Evolutionary conservation across 164 flowering plant species (phyloP), one percentile per base, ranked within the genome.

Genomic region (Vitis rotundifolia): DNA sequence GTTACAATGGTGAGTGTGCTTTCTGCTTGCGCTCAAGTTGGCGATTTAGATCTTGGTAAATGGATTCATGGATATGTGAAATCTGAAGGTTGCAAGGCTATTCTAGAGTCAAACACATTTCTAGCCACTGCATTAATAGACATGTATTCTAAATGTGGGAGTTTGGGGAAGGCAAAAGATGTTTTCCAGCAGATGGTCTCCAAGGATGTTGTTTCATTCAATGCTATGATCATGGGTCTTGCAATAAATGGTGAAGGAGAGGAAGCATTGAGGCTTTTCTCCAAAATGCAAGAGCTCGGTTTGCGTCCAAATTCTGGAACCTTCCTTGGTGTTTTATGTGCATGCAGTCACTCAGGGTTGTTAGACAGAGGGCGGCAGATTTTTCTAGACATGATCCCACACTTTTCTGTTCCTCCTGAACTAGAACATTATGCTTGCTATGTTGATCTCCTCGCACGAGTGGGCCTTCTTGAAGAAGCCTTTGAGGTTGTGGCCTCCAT

Each of bases 121-220:
- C 72, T 88, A 29, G 89, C 87, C 26, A 88, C 89, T 53, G 86
- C 92, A 9, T 67, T 90, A 26, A 83, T 88, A 48, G 91, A 90
- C 63, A 88, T 90, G 95, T 90, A 88, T 66, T 81, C 79, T 26
- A 90, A 90, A 77, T 88, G 92, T 72, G 95, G 95, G 58, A 64
- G 63, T 61, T 68, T 83, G 66, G 78, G 70, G 22, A 58, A 28
- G 57, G 95, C 91, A 16, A 78, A 60, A 49, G 73, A 71, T 26
- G 81, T 84, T 67, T 90, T 88, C 28, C 44, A 79, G 59, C 70
- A 61, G 44, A 72, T 85, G 80, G 63, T 31, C 16, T 52, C 65
- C 11, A 85, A 83, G 68, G 91, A 90, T 69, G 83, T 77, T n/a
- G 80, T 84, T 37, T 73, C 89, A 3, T 85, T 76, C 67, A 90